Base-by-base conservation (phyloP, 1,139 yeast species). In the Eremothecium gossypii region DNA sequence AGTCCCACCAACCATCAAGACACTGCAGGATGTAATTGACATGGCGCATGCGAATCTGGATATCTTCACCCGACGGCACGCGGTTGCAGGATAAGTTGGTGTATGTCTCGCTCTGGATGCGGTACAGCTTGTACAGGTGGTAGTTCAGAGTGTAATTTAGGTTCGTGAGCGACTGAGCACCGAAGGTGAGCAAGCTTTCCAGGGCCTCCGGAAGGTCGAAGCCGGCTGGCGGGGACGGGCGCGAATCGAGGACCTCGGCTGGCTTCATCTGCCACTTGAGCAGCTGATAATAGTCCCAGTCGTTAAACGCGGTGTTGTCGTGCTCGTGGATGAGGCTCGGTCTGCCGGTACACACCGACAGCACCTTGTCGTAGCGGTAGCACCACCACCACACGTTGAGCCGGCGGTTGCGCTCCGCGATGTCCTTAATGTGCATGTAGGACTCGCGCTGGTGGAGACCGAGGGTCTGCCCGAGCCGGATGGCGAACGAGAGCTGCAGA, bases 281-380 rank as follows among this genome's bases (percentile, higher is more conserved):
- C 20, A 31, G n/a, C 27, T 37, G 38, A 27, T 43, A 43, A 23
- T 33, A 36, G 34, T 43, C 43, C 43, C 43, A 40, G 11, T 43
- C 45, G 28, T 33, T 28, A 11, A 43, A 17, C 11, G 43, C 28
- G 10, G 40, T 43, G 12, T 33, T 33, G 36, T 43, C 45, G 9
- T 37, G 40, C 7, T 43, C 45, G 30, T 40, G 45, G 12, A 43
- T 43, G 12, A 38, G 31, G 4, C 39, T 11, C 2, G 45, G 45
- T 29, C 40, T 43, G 8, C 45, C 45, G 11, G 45, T 40, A n/a
- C 38, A 39, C 10, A 30, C 35, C 27, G 43, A 40, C 17, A 43
- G n/a, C 30, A 27, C 33, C 27, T 32, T 36, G 30, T 43, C 45
- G 33, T 36, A 43, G 2, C 43, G 40, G 36, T 43, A 43, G 11